A percentile compares a stretch with the other conserved stretches of the same genome.
These are phyloP conservation scores for Achaetomiella virescens DNA, from an alignment of 495 filamentous ascomycete species.

Conservation along the genomic window DNA sequence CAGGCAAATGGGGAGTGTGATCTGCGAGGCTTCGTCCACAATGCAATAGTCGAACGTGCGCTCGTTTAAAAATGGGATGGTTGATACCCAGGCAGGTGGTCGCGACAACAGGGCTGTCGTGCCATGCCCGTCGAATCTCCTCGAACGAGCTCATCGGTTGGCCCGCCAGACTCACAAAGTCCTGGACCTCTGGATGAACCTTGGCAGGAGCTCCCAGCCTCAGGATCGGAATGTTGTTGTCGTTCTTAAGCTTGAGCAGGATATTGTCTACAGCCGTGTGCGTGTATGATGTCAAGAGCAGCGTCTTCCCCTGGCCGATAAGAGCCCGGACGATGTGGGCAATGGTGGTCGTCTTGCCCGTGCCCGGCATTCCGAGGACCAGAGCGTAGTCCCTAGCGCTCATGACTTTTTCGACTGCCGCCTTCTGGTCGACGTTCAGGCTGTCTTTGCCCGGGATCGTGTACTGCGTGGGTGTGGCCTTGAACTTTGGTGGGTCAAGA, in stretches of 20 bases:
- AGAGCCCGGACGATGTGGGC: slow-evolving; percentile 93
- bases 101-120: slow-evolving; percentile 78
- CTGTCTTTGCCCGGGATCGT: slow-evolving; percentile 46
- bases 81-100: slow-evolving; percentile 90
- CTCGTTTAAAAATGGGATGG: slow-evolving; percentile 78
- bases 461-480: slow-evolving; percentile 53
- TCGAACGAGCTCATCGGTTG: slow-evolving; percentile 67
- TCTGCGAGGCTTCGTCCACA: slow-evolving; percentile 95
- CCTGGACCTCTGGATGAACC: slow-evolving; percentile 75
- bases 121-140: slow-evolving; percentile 75
- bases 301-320: slow-evolving; percentile 81
- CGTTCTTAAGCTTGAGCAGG: slow-evolving; percentile 76
- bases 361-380: slow-evolving; percentile 95
- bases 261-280: slow-evolving; percentile 98
- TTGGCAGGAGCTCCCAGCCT: slow-evolving; percentile 78
- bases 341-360: slow-evolving; percentile 96
- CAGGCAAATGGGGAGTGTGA: slow-evolving; percentile 88
- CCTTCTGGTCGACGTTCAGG: slow-evolving; percentile 80
- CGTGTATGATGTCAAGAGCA: slow-evolving; percentile 89
- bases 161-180: slow-evolving; percentile 73
- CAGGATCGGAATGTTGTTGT: slow-evolving; percentile 71
- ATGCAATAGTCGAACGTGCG: slow-evolving; percentile 97
- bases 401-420: slow-evolving; percentile 89
- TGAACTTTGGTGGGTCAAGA: slow-evolving; percentile 65
- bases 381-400: slow-evolving; percentile 89